phyloP scores from a whole-genome alignment of 371 early-diverging fungal genomes.

The Syncephalastrum racemosum region DNA sequence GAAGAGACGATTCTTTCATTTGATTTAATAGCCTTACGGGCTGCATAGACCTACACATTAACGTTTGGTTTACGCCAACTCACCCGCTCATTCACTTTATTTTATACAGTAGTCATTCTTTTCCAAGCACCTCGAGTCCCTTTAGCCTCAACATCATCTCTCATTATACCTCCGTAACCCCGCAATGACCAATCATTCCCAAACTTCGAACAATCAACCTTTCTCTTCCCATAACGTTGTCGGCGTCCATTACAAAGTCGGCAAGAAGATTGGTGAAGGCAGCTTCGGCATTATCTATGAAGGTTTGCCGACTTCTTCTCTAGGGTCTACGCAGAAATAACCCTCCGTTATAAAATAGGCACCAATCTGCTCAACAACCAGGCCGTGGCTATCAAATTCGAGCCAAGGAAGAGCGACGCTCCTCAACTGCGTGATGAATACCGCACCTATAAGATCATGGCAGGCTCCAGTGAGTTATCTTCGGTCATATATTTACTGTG shows the following conservation, averaged over 20 bases:
- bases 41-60: too few relatives aligned
- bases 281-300: slow-evolving; percentile 95
- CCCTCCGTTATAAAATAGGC: slow-evolving; percentile 29
- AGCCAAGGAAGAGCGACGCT: slow-evolving; percentile 90
- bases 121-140: too few relatives aligned
- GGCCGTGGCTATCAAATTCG: slow-evolving; percentile 92
- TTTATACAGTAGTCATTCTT: too few relatives aligned
- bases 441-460: slow-evolving; percentile 85
- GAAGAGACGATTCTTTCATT: too few relatives aligned
- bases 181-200: too few relatives aligned
- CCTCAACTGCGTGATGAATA: slow-evolving; percentile 94
- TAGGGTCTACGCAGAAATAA: background rate
- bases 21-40: too few relatives aligned
- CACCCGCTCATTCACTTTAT: too few relatives aligned
- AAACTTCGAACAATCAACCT: too few relatives aligned
- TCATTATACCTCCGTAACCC: too few relatives aligned
- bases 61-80: too few relatives aligned
- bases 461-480: slow-evolving; percentile 61
- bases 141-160: too few relatives aligned
- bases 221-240: slow-evolving; percentile 52
- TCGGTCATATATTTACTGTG: too few relatives aligned
- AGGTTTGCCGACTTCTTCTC: slow-evolving; percentile 59
- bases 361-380: slow-evolving; percentile 77
- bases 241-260: slow-evolving; percentile 90
- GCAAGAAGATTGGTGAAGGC: slow-evolving; percentile 93